Evolutionary conservation across 2,329 filamentous ascomycete genomes (phyloP), one percentile per base, ranked within the genome.

Genomic region (Zasmidium angulare): DNA sequence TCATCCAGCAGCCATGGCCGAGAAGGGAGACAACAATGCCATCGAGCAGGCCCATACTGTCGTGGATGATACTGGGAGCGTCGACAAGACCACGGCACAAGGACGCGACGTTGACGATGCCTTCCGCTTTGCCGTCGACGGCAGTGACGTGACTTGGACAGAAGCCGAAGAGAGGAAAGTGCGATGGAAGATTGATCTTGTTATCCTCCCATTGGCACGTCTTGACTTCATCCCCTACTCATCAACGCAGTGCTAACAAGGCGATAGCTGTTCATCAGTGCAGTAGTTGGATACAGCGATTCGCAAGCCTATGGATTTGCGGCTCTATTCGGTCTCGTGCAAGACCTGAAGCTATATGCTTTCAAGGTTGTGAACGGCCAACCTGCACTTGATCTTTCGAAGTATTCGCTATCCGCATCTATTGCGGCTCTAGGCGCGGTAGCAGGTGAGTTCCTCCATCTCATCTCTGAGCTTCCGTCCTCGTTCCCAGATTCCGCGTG

Each of bases 151-250:
- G 22, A 22, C 36, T 17, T 54, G 51, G 63, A 64, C 59, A 2
- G 14, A 58, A 2, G 58, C 56, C 19, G 63, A 68, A 23, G 64
- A 67, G 36, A 66, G 59, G 54, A 54, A 55, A 31, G 52, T 70
- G 22, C 48, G 68, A 7, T 62, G 70, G 11, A 75, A 73, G 63
- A 74, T 77, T 23, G 75, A 77, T 47, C 71, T 67, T 65, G 72
- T 71, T 65, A 71, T 77, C 26, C 70, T 76, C 62, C 74, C 75
- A 2, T 55, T 76, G 20, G 72, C 76, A 69, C 73, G 22, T 20
- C 11, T 43, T 22, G 20, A 3, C 19, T 4, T 22, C n/a, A n/a
- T n/a, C 20, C 19, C 11, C 9, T 21, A 4, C 46, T 6, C 19
- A 3, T 22, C 20, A 22, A 65, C 6, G 26, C 22, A 29, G 31